Percentiles rank a stretch among this genome's conserved stretches.
Evolutionary conservation across 768 basidiomycete species (phyloP).

Genomic region (Gautieria morchelliformis): DNA sequence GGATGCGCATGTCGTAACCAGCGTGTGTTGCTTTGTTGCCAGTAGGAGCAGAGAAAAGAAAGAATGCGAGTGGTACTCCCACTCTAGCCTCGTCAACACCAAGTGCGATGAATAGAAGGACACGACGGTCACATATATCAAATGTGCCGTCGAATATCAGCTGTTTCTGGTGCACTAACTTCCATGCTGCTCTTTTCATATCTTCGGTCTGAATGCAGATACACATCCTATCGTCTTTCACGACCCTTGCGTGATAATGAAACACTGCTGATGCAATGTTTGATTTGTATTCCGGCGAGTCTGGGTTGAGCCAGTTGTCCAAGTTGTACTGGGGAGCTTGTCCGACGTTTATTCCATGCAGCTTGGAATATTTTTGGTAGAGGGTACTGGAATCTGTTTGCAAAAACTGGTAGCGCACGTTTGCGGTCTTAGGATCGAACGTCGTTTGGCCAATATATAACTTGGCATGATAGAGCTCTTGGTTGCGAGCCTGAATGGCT

Average conservation of each 20-base stretch:
- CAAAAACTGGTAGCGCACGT: slow-evolving; percentile 1
- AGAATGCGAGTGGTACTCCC: too few species aligned
- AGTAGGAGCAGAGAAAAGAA: too few species aligned
- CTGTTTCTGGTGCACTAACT: slow-evolving; percentile 13
- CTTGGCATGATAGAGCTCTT: background rate
- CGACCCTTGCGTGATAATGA: slow-evolving; percentile 16
- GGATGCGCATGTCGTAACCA: too few species aligned
- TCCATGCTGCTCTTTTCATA: slow-evolving; percentile 15
- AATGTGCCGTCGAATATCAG: slow-evolving; percentile 18
- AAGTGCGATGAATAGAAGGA: too few species aligned
- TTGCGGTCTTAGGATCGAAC: background rate
- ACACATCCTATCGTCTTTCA: slow-evolving; percentile 17
- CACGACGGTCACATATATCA: slow-evolving; percentile 13
- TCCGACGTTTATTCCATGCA: slow-evolving; percentile 10
- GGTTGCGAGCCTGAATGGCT: background rate
- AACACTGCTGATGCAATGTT: slow-evolving; percentile 16
- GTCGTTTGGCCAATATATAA: background rate
- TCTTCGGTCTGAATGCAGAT: slow-evolving; percentile 22
- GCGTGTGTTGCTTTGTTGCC: too few species aligned
- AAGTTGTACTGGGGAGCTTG: slow-evolving; percentile 14
- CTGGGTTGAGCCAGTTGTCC: slow-evolving; percentile 18
- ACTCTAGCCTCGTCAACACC: too few species aligned
- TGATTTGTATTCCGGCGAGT: slow-evolving; percentile 13
- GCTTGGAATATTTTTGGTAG: slow-evolving; percentile 14
- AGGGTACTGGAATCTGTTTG: slow-evolving; percentile 13